phyloP scores from a whole-genome alignment of 345 rosid genomes.

The Cardamine resedifolia region DNA sequence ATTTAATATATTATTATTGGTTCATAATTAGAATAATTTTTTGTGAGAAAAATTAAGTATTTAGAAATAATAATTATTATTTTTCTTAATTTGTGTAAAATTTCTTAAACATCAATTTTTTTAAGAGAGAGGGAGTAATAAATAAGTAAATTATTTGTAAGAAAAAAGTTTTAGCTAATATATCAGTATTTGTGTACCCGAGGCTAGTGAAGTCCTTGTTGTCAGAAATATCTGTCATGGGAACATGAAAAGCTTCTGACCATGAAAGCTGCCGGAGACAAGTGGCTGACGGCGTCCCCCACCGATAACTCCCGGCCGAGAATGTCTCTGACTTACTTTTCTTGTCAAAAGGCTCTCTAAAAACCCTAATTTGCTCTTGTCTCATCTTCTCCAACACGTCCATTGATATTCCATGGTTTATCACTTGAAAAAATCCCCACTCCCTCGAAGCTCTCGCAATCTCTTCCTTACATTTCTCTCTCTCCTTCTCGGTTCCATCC shows the following conservation, averaged over 20 bases:
- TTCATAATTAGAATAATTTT: too few relatives aligned
- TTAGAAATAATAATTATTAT: too few relatives aligned
- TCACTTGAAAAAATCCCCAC: constrained; percentile 95
- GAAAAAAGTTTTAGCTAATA: not conserved
- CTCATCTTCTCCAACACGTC: constrained; percentile 72
- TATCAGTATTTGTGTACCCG: constrained; percentile 42
- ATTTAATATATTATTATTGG: too few relatives aligned
- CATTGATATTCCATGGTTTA: constrained; percentile 78
- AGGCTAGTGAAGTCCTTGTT: constrained; percentile 42
- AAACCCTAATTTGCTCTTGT: constrained; percentile 68
- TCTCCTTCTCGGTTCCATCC: constrained; percentile 20
- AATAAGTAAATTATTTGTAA: not conserved
- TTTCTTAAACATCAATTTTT: too few relatives aligned
- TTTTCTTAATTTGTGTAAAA: too few relatives aligned
- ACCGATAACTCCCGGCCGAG: constrained; percentile 80
- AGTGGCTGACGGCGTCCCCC: constrained; percentile 93
- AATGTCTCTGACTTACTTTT: constrained; percentile 61
- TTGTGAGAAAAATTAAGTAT: too few relatives aligned
- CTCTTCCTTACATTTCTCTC: constrained; percentile 57
- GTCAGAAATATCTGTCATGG: constrained; percentile 61
- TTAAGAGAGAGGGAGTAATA: too few relatives aligned
- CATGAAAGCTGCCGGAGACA: constrained; percentile 69
- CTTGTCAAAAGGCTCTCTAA: constrained; percentile 63
- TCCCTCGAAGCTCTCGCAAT: constrained; percentile 75
- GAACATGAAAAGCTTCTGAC: constrained; percentile 97